phyloP scores from a whole-genome alignment of 768 basidiomycete genomes.

The Podaxis sp. region DNA sequence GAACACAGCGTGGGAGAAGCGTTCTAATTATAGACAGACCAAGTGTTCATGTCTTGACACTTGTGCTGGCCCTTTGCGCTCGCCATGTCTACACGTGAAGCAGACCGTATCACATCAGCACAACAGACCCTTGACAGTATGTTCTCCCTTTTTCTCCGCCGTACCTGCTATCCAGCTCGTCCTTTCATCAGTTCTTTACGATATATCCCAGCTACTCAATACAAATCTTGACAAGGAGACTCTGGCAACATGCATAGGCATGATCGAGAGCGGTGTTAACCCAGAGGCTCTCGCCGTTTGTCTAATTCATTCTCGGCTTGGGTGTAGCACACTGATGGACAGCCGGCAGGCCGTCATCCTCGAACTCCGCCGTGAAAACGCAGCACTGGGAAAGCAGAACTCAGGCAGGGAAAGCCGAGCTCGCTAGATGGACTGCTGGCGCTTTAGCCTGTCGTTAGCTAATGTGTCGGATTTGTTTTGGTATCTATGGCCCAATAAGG shows the following conservation, averaged over 20 bases:
- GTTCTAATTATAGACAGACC: not conserved
- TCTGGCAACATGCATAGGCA: slow-evolving; percentile 85
- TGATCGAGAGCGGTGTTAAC: slow-evolving; percentile 93
- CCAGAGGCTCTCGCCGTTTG: slow-evolving; percentile 87
- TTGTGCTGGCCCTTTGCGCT: not conserved
- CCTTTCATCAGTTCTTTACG: slow-evolving; percentile 64
- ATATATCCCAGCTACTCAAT: slow-evolving; percentile 86
- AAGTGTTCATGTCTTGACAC: not conserved
- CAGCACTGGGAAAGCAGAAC: slow-evolving; percentile 33
- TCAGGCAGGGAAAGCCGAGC: slow-evolving; percentile 3
- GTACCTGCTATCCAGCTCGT: not conserved
- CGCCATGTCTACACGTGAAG: slow-evolving; percentile 47
- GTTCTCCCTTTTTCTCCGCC: slow-evolving; percentile 25
- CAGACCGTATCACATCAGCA: slow-evolving; percentile 61
- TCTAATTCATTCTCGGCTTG: slow-evolving; percentile 13
- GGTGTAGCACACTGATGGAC: slow-evolving; percentile 5
- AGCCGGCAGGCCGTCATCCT: slow-evolving; percentile 74
- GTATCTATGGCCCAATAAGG: slow-evolving; percentile 9
- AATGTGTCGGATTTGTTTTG: not conserved
- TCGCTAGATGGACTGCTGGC: not conserved
- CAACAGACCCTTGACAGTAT: slow-evolving; percentile 72
- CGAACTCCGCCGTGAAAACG: slow-evolving; percentile 75
- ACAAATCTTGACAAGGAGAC: slow-evolving; percentile 89
- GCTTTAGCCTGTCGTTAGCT: not conserved
- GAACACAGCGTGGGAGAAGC: slow-evolving; percentile 27